phyloP scores from a whole-genome alignment of 2,329 filamentous ascomycete species.

The Colletotrichum paranaense region DNA sequence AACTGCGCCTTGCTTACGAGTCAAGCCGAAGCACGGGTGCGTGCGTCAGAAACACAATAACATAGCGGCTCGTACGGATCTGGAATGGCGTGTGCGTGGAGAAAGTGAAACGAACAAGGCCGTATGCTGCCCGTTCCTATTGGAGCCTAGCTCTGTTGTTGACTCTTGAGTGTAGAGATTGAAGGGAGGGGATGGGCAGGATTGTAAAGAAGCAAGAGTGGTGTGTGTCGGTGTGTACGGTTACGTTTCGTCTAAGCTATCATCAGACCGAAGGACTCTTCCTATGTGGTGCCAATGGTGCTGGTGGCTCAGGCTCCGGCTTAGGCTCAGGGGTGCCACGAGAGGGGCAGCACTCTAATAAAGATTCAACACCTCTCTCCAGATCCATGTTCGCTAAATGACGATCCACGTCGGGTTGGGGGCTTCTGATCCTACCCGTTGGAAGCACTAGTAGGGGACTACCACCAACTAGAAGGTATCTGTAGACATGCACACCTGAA shows the following conservation, averaged over 20 bases:
- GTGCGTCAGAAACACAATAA: constrained; percentile 24
- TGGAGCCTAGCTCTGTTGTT: neutral
- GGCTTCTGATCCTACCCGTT: neutral
- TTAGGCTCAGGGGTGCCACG: neutral
- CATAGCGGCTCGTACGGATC: constrained; percentile 12
- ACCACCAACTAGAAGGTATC: neutral
- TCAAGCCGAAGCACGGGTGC: constrained; percentile 16
- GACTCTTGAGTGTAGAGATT: neutral
- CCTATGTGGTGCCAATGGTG: neutral
- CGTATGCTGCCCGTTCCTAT: neutral
- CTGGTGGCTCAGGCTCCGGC: neutral
- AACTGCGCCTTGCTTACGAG: constrained; percentile 31
- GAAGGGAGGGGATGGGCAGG: neutral
- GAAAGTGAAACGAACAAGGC: constrained; percentile 19
- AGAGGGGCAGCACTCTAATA: neutral
- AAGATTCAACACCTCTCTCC: neutral
- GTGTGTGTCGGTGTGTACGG: neutral
- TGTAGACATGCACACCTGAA: neutral
- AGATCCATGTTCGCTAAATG: neutral
- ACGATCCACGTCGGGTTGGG: neutral
- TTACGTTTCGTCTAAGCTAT: constrained; percentile 20
- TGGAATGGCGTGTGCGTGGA: constrained; percentile 8
- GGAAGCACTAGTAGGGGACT: neutral
- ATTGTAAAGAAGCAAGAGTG: neutral
- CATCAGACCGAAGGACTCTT: neutral